Conservation (phyloP, 1,139 yeast genomes). For the Tardiomyces blankii region DNA sequence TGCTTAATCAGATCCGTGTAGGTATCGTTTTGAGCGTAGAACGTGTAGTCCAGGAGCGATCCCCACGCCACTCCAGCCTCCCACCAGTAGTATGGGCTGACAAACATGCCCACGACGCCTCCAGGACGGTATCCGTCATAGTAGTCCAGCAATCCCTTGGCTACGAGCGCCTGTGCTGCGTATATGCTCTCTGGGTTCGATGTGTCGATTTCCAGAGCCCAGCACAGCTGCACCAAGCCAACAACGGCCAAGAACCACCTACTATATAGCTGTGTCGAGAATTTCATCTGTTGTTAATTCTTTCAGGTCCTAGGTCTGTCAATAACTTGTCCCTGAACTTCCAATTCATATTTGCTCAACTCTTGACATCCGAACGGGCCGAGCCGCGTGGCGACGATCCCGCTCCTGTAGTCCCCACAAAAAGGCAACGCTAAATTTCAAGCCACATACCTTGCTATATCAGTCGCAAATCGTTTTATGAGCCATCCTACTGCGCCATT, state of each 20-base stretch:
- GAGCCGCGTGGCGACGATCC: too few species aligned
- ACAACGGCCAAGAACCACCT: background rate
- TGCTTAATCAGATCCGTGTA: constrained; percentile 43
- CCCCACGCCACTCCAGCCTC: constrained; percentile 89
- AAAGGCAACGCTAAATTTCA: too few species aligned
- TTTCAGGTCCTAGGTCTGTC: too few species aligned
- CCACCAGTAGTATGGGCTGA: constrained; percentile 85
- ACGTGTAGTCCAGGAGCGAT: constrained; percentile 56
- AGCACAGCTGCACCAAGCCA: background rate
- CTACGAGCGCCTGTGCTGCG: constrained; percentile 44
- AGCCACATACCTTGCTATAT: too few species aligned
- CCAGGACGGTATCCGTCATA: constrained; percentile 45
- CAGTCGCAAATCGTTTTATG: too few species aligned
- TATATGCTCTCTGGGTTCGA: constrained; percentile 16
- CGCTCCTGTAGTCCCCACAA: too few species aligned
- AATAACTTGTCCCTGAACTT: too few species aligned
- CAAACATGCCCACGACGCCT: constrained; percentile 64
- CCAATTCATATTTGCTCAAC: too few species aligned
- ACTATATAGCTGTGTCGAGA: background rate
- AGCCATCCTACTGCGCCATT: too few species aligned
- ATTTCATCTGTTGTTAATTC: too few species aligned
- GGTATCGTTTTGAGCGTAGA: constrained; percentile 51
- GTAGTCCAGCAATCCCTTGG: constrained; percentile 59
- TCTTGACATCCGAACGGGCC: too few species aligned
- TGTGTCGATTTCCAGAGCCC: constrained; percentile 11